Conservation (phyloP, 768 basidiomycete genomes). For the Neoboletus brunneissimus region DNA sequence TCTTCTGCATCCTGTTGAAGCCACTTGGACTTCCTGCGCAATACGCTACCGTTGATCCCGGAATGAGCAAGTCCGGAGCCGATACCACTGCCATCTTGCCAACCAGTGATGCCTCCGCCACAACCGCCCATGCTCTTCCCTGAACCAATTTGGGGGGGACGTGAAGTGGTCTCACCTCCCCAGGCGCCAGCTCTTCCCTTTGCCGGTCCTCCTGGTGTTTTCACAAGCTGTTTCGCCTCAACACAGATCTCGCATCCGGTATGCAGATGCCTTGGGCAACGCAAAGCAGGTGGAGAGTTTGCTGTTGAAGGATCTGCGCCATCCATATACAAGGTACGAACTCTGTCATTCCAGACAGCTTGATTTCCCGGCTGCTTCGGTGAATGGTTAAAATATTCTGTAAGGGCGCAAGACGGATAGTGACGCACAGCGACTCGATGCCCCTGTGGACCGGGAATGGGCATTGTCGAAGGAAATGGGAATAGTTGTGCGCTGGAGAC, state of each 20-base stretch:
- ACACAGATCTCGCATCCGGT: constrained; percentile 75
- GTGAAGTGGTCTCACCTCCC: constrained; percentile 27
- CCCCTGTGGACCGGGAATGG: constrained; percentile 3
- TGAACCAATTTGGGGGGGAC: constrained; percentile 19
- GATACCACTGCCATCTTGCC: constrained; percentile 73
- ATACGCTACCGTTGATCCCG: constrained; percentile 51
- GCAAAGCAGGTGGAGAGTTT: constrained; percentile 59
- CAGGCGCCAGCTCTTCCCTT: constrained; percentile 23
- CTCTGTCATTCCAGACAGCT: constrained; percentile 39
- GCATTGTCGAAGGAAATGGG: constrained; percentile 3
- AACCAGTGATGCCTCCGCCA: constrained; percentile 59
- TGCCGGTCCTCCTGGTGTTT: constrained; percentile 24
- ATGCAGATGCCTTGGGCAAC: constrained; percentile 72
- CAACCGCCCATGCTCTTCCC: constrained; percentile 29
- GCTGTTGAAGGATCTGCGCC: constrained; percentile 62
- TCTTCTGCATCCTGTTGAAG: constrained; percentile 21
- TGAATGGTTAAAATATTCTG: neutral
- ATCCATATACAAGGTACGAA: constrained; percentile 50
- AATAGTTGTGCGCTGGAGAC: constrained; percentile 7
- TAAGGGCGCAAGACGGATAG: neutral
- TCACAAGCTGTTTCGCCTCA: constrained; percentile 47
- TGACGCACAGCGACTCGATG: constrained; percentile 16
- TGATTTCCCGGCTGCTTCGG: constrained; percentile 15
- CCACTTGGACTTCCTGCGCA: constrained; percentile 49
- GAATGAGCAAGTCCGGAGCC: constrained; percentile 66